Percentiles rank a stretch among this genome's conserved stretches.
These are phyloP conservation scores for Colletotrichum sp. DNA, from an alignment of 2,329 filamentous ascomycete genomes.

Conservation along the genomic window DNA sequence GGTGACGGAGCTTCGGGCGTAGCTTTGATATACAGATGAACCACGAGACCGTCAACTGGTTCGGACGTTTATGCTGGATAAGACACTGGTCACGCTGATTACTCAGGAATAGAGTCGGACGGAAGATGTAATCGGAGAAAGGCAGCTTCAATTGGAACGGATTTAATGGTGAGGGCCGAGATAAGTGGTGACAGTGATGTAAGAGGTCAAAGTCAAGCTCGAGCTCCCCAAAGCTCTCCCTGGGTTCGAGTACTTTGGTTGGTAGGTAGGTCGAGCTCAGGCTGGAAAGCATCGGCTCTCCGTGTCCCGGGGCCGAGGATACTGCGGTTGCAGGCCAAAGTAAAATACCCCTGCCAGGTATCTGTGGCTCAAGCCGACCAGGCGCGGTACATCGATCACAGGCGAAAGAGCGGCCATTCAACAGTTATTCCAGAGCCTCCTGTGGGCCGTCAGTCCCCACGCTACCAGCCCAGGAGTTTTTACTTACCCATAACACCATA, in stretches of 20 bases:
- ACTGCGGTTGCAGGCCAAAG: no score
- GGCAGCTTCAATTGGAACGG: not conserved
- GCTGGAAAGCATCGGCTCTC: conserved; percentile 34
- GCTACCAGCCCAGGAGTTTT: no score
- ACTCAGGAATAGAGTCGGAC: not conserved
- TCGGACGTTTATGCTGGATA: not conserved
- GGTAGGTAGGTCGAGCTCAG: conserved; percentile 1
- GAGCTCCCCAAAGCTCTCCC: conserved; percentile 1
- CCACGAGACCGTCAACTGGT: not conserved
- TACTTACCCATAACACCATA: no score
- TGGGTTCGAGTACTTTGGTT: not conserved
- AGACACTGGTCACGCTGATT: not conserved
- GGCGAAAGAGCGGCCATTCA: no score
- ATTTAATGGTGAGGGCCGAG: not conserved
- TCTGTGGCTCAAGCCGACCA: no score
- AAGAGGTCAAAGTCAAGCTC: conserved; percentile 5
- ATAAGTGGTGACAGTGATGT: not conserved
- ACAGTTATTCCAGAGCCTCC: no score
- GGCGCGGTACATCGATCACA: no score
- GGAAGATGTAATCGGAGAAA: not conserved
- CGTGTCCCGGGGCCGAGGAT: conserved; percentile 30
- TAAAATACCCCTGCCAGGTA: no score
- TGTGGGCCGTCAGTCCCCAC: no score
- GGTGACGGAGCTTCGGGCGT: conserved; percentile 19
- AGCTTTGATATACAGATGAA: not conserved